Base-by-base conservation (phyloP, 1,139 yeast species). In the Yamadazyma diospyri region DNA sequence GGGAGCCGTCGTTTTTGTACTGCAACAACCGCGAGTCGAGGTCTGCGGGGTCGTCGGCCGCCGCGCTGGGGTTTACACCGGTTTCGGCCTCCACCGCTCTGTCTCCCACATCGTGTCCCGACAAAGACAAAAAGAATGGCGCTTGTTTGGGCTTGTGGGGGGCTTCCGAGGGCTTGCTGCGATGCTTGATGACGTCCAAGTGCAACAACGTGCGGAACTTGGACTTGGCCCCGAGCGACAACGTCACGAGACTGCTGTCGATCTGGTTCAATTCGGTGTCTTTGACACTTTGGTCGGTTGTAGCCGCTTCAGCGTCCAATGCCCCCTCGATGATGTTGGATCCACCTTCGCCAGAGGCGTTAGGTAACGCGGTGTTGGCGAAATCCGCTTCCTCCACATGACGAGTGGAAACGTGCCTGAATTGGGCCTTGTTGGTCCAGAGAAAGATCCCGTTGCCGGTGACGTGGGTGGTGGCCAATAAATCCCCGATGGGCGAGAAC, bases 391-490 rank as follows among this genome's bases (percentile, higher is more conserved):
- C 95, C 33, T 81, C 81, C 21, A 92, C 69, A 41, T 78, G 86
- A 45, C 92, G 76, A 1, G 89, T 78, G 1, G 94, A 78, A 18
- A 82, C 62, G 2, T 81, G 78, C 42, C 67, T 75, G 57, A 89
- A 89, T 57, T 88, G 96, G 0, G 97, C 79, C 49, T 81, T 72
- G 55, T 89, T 87, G 3, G 95, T 83, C 99, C 99, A 94, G 38
- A 94, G 64, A 33, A 85, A 79, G 39, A 94, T 79, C 20, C 98
- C 98, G 40, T 85, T 84, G 10, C 94, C 95, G 21, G 78, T 71
- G 9, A 88, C 96, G 61, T 94, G 98, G 0, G 95, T 72, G 1
- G 98, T 89, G 2, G 97, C 98, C 39, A 94, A 70, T 57, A 83
- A 76, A 47, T 94, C 97, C 28, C 96, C 96, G 34, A 80, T 70